Percentiles rank a stretch among this genome's conserved stretches.
Evolutionary conservation across 257 asterid genomes (phyloP).

Genomic region (Solanum etuberosum): DNA sequence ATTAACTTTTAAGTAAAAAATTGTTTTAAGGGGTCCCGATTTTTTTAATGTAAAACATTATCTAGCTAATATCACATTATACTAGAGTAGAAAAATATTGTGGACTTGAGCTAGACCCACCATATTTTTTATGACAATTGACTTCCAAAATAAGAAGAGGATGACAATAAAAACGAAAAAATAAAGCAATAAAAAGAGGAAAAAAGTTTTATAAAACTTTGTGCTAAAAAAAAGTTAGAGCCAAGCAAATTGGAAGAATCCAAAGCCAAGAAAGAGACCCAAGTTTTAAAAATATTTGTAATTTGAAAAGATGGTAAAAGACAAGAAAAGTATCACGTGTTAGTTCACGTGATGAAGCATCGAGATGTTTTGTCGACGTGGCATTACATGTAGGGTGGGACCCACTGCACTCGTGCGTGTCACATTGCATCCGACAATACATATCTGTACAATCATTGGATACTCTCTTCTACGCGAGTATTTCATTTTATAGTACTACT

Average conservation of each 20-base stretch:
- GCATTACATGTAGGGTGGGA: not conserved
- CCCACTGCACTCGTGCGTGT: conserved; percentile 17
- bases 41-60: not conserved
- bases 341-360: conserved; percentile 3
- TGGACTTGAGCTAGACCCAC: not conserved
- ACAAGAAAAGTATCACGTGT: conserved; percentile 31
- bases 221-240: not conserved
- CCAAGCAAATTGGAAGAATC: conserved; percentile 2
- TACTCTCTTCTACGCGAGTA: conserved; percentile 3
- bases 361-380: conserved; percentile 10
- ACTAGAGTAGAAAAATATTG: not conserved
- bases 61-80: not conserved
- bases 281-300: not conserved
- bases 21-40: not conserved
- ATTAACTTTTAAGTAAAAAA: too few relatives aligned
- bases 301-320: not conserved
- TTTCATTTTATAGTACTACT: not conserved
- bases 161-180: not conserved
- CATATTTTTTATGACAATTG: not conserved
- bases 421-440: conserved; percentile 21
- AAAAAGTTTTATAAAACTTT: not conserved
- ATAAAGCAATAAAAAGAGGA: not conserved
- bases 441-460: conserved; percentile 22
- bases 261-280: not conserved
- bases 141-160: not conserved